Evolutionary conservation across 2,329 filamentous ascomycete species (phyloP), one percentile per base, ranked within the genome.

Genomic region (Verticillium nubilum): DNA sequence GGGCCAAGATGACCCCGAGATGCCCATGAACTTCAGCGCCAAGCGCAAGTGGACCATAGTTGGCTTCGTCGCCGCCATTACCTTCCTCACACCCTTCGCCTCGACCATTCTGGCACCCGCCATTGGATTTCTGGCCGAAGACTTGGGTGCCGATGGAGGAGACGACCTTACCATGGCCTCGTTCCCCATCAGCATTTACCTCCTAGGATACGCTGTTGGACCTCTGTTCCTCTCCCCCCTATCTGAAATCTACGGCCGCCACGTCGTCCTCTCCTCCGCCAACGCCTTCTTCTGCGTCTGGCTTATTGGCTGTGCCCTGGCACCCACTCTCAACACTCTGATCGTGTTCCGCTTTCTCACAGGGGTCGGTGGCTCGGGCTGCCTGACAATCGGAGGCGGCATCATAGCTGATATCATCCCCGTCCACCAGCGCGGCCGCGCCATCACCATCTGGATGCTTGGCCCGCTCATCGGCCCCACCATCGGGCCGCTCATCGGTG

Each of bases 191-290:
- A 85, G 80, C 60, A 86, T 88, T 60, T 88, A 86, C 67, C 71
- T 88, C 2, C 71, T 88, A 0, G 84, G 84, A 2, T 87, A 86
- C 62, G 78, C 77, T 19, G 70, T 86, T 25, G 85, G 85, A 0
- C 85, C 85, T 1, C 70, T 87, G 6, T 73, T 86, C 54, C 68
- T 87, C 2, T 81, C 83, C 1, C 84, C 84, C 0, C 66, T 87
- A 52, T 84, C 80, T 1, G 87, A 90, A 68, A 81, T 89, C 59
- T 89, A 87, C 66, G 87, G 88, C 1, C 79, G 87, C 3, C 71
- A 83, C 3, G 71, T 78, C 1, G 70, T 90, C 33, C 79, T 89
- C 61, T 78, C 81, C 25, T 70, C 67, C 2, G 82, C 84, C 60
- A 90, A 86, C 63, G 67, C 79, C 5, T 76, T 85, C 60, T 90